These are phyloP conservation scores for Eruca vesicaria DNA, from an alignment of 441 rosid species.

Conservation along the genomic window DNA sequence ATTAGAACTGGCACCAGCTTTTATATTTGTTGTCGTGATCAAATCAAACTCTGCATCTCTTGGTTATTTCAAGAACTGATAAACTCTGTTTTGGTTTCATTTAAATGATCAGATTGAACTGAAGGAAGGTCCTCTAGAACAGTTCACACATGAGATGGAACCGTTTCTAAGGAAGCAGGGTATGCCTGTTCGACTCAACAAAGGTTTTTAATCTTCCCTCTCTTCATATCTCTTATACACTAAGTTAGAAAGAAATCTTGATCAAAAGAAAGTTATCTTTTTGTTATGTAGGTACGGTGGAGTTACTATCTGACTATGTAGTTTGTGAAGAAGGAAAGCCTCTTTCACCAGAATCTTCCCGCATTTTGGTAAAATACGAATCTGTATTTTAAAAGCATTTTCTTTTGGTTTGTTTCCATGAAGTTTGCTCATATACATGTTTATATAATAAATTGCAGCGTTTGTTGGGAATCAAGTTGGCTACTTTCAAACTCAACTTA, in stretches of 20 bases:
- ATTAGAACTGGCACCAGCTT: not conserved
- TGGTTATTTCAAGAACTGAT: not conserved
- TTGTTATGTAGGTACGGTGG: conserved; percentile 71
- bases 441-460: conserved; percentile 51
- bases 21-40: too few species aligned
- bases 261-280: not conserved
- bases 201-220: conserved; percentile 43
- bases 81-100: not conserved
- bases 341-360: conserved; percentile 86
- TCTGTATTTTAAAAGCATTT: not conserved
- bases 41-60: not conserved
- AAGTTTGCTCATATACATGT: not conserved
- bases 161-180: conserved; percentile 93
- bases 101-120: conserved; percentile 64
- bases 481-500: conserved; percentile 82
- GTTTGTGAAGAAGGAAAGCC: conserved; percentile 95
- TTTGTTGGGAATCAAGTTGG: conserved; percentile 81
- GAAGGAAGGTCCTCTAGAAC: conserved; percentile 81
- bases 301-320: conserved; percentile 80
- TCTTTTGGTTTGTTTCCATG: not conserved
- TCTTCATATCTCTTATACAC: not conserved
- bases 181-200: conserved; percentile 93
- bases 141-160: conserved; percentile 99
- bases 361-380: conserved; percentile 65
- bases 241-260: not conserved